Evolutionary conservation across 2,329 filamentous ascomycete genomes (phyloP).

Genomic region (Iodosphaeria phyllophila): DNA sequence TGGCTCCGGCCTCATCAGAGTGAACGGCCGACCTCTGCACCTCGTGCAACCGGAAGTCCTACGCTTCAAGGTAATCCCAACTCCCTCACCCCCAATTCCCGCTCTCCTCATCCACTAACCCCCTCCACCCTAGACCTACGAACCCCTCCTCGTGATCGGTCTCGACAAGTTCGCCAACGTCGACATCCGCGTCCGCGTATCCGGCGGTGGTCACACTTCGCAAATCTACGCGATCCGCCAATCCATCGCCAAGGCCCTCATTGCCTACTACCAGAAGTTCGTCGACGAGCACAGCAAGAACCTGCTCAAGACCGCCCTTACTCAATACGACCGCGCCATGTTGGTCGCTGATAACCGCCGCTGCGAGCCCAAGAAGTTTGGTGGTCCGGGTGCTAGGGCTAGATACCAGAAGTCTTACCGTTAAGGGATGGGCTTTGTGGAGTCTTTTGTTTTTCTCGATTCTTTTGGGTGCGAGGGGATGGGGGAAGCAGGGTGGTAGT

Average conservation of each 20-base stretch:
- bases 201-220: constrained; percentile 92
- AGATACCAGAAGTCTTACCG: constrained; percentile 99
- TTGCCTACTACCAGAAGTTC: constrained; percentile 99
- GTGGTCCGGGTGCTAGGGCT: constrained; percentile 81
- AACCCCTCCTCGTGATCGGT: constrained; percentile 91
- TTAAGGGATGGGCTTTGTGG: constrained; percentile 34
- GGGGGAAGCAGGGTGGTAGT: too few relatives aligned
- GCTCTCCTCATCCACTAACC: constrained; percentile 3
- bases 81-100: background rate
- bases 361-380: constrained; percentile 98
- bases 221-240: constrained; percentile 98
- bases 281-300: constrained; percentile 99
- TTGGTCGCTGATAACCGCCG: constrained; percentile 98
- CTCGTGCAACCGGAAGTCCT: constrained; percentile 94
- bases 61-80: constrained; percentile 66
- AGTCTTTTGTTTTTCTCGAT: constrained; percentile 6
- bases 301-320: constrained; percentile 91
- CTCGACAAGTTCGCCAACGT: constrained; percentile 94
- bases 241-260: constrained; percentile 93
- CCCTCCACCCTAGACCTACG: constrained; percentile 60
- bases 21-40: constrained; percentile 90
- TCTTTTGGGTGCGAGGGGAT: too few relatives aligned
- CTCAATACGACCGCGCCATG: constrained; percentile 90
- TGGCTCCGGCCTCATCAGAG: constrained; percentile 68
- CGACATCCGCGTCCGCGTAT: constrained; percentile 93